Percentiles rank a stretch among this genome's conserved stretches.
phyloP scores from a whole-genome alignment of 768 basidiomycete genomes.

The Lactarius hengduanensis region DNA sequence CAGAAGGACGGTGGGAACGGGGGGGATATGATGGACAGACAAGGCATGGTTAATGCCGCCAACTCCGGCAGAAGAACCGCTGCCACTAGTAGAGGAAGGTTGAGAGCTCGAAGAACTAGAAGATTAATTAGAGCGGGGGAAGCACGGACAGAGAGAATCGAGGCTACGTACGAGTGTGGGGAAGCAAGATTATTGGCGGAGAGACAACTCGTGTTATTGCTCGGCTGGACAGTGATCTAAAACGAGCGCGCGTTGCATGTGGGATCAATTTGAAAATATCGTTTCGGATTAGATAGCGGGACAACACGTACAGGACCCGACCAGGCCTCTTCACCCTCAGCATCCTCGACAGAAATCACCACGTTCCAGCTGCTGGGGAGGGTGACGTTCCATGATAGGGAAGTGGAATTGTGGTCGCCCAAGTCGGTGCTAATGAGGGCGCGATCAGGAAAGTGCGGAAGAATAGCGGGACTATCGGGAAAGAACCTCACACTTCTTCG shows the following conservation, averaged over 20 bases:
- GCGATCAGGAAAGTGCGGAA: conserved; percentile 6
- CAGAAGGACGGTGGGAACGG: conserved; percentile 5
- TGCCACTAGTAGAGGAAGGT: neutral
- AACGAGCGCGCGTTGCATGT: neutral
- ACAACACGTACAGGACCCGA: neutral
- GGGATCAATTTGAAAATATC: neutral
- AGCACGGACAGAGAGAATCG: neutral
- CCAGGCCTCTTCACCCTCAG: conserved; percentile 62
- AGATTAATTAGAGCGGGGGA: neutral
- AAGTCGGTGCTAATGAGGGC: conserved; percentile 50
- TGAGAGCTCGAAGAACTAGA: neutral
- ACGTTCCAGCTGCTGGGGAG: conserved; percentile 50
- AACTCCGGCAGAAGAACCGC: neutral
- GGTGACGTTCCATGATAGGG: conserved; percentile 45
- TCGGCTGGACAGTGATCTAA: conserved; percentile 40
- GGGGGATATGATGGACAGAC: neutral
- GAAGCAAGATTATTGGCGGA: conserved; percentile 21
- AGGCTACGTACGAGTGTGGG: neutral
- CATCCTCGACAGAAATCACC: conserved; percentile 54
- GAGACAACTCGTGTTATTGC: conserved; percentile 43
- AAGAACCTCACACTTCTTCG: conserved; percentile 50
- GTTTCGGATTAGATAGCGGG: neutral
- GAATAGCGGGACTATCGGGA: neutral
- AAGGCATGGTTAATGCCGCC: neutral
- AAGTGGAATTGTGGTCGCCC: conserved; percentile 46